phyloP scores from a whole-genome alignment of 2,329 filamentous ascomycete species.

The Arthrobotrys entomopaga region DNA sequence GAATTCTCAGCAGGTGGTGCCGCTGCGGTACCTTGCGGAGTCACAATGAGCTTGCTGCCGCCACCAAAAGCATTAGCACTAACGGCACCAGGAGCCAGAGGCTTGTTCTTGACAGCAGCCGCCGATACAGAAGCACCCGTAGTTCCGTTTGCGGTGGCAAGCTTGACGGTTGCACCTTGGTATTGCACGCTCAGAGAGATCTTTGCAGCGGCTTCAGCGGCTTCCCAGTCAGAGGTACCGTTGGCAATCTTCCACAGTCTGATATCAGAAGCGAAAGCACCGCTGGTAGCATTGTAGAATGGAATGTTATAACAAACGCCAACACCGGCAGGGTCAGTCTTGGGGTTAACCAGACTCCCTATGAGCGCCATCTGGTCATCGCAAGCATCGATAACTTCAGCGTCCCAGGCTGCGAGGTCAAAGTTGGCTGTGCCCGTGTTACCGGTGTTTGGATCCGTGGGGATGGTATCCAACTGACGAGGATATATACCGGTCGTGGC shows the following conservation, averaged over 20 bases:
- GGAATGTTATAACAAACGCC: conserved; percentile 85
- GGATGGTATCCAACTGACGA: conserved; percentile 24
- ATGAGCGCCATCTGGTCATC: conserved; percentile 20
- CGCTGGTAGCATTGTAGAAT: conserved; percentile 73
- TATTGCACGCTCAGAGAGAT: conserved; percentile 64
- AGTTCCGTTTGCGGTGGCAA: conserved; percentile 59
- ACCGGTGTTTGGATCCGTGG: conserved; percentile 38
- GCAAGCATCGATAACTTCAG: conserved; percentile 38
- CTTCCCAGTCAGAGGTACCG: conserved; percentile 66
- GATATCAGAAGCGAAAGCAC: conserved; percentile 80
- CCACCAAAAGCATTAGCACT: neutral
- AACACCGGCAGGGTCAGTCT: conserved; percentile 78
- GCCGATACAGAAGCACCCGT: neutral
- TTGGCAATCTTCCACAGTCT: conserved; percentile 76
- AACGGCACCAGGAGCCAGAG: neutral
- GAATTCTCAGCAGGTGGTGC: too few relatives aligned
- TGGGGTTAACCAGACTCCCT: conserved; percentile 65
- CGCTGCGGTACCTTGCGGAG: too few relatives aligned
- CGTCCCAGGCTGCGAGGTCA: conserved; percentile 30
- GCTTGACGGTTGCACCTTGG: conserved; percentile 63
- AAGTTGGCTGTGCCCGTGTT: conserved; percentile 35
- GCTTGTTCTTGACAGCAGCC: neutral
- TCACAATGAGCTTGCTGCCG: neutral
- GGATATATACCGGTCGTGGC: neutral
- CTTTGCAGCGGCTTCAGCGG: conserved; percentile 61